phyloP scores from a whole-genome alignment of 1,139 yeast genomes.

The Williopsis jadinii region DNA sequence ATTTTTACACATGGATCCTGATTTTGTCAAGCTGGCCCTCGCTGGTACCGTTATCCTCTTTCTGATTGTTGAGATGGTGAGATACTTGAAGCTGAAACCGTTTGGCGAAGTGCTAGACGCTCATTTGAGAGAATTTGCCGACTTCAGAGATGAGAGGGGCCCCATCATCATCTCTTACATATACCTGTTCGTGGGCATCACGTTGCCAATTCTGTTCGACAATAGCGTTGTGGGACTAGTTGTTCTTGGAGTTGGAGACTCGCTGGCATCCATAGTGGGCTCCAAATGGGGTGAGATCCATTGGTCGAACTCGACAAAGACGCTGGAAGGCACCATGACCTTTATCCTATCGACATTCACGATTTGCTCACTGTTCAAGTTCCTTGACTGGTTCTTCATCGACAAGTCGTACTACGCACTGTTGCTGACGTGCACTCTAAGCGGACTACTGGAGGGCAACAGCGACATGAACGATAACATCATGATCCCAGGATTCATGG shows the following conservation, averaged over 20 bases:
- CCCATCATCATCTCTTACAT: conserved; percentile 63
- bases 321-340: conserved; percentile 61
- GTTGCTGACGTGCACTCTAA: conserved; percentile 39
- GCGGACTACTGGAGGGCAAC: conserved; percentile 59
- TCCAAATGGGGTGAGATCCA: conserved; percentile 39
- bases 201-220: conserved; percentile 48
- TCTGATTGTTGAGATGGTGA: conserved; percentile 44
- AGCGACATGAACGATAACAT: conserved; percentile 62
- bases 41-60: conserved; percentile 42
- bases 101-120: conserved; percentile 30
- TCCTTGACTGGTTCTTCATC: conserved; percentile 28
- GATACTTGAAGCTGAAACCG: conserved; percentile 42
- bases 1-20: conserved; percentile 35
- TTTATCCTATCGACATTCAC: conserved; percentile 40
- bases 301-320: conserved; percentile 54
- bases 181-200: conserved; percentile 53
- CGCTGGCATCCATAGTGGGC: conserved; percentile 64
- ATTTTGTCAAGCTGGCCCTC: conserved; percentile 36
- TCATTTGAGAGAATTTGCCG: conserved; percentile 50
- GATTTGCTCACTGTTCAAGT: conserved; percentile 27
- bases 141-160: conserved; percentile 56
- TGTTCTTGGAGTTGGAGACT: conserved; percentile 48
- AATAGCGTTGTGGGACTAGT: conserved; percentile 38
- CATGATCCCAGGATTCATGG: conserved; percentile 50
- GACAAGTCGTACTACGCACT: conserved; percentile 36